A percentile compares a stretch with the other conserved stretches of the same genome.
Evolutionary conservation across 306 rosid genomes (phyloP).

Genomic region (Fragaria iinumae): DNA sequence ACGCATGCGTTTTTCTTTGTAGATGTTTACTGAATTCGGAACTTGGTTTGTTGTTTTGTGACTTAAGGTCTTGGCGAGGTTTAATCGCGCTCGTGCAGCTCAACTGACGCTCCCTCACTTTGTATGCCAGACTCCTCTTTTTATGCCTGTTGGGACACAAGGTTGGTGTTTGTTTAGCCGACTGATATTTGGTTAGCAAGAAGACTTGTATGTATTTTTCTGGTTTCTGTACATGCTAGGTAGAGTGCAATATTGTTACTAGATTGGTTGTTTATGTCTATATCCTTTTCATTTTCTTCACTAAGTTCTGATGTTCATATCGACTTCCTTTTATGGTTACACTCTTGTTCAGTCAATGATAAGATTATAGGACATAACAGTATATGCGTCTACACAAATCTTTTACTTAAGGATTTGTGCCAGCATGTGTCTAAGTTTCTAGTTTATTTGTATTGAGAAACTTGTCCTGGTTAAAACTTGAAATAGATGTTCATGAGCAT

Average conservation of each 20-base stretch:
- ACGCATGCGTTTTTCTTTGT: neutral
- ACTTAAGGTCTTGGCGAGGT: constrained; percentile 70
- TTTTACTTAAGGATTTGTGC: neutral
- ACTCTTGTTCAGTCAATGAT: neutral
- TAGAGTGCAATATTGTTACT: neutral
- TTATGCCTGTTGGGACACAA: constrained; percentile 99
- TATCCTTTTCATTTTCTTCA: neutral
- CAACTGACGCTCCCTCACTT: constrained; percentile 77
- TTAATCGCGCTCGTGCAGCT: constrained; percentile 94
- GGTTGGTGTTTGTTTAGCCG: constrained; percentile 44
- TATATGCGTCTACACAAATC: too few species aligned
- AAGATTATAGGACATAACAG: neutral
- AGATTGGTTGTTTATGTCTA: neutral
- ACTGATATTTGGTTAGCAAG: neutral
- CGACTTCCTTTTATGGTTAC: neutral
- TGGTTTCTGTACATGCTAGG: neutral
- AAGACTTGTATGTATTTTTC: neutral
- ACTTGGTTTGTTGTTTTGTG: constrained; percentile 14
- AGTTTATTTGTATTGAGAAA: neutral
- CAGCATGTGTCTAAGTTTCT: neutral
- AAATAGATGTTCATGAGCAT: constrained; percentile 1
- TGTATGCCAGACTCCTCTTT: constrained; percentile 79
- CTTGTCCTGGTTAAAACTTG: neutral
- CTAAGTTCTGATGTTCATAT: neutral
- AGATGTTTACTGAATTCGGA: neutral